Evolutionary conservation across 2,329 filamentous ascomycete species (phyloP), one percentile per base, ranked within the genome.

Genomic region (Cercospora sp.): DNA sequence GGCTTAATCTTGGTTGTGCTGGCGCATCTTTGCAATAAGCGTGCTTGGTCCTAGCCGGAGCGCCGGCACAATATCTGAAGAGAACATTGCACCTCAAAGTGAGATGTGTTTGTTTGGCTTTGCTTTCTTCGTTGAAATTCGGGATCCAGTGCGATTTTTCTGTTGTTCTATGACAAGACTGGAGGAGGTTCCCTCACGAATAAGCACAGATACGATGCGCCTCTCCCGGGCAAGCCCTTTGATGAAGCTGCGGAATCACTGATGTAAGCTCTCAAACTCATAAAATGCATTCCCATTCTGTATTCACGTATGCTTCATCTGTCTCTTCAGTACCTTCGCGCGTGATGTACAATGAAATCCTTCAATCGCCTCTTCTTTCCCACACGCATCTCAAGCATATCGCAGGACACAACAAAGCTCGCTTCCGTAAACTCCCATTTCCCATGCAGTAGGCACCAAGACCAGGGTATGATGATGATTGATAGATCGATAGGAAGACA

Each of bases 391-490:
- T 48, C 42, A 57, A 26, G 28, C 53, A 58, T 33, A 26, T 58
- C 53, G 23, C 53, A 58, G 9, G 30, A 58, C 13, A 31, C 26
- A 58, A 58, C 26, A 30, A 28, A 58, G 16, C 26, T 30, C 53
- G 53, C 53, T 58, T 30, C 53, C 26, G 12, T 26, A 30, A 58
- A 58, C 53, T 58, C 53, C 53, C 30, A 20, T 30, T n/a, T 31
- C 30, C 53, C 53, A 58, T 58, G 53, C 53, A 30, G 23, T 31
- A 58, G 53, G 30, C 26, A 58, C 53, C 53, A 58, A 58, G 53
- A 31, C 53, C 53, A 58, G 53, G 53, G 53, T 58, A 58, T 58
- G 26, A 58, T 31, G 16, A 30, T 30, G 53, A 58, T 33, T 51
- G 45, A 51, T 18, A 58, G 53, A 58, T 58, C 16, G 28, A 58